Base-by-base conservation (phyloP, 1,284 basidiomycete genomes). In the Entoloma clypeatum region DNA sequence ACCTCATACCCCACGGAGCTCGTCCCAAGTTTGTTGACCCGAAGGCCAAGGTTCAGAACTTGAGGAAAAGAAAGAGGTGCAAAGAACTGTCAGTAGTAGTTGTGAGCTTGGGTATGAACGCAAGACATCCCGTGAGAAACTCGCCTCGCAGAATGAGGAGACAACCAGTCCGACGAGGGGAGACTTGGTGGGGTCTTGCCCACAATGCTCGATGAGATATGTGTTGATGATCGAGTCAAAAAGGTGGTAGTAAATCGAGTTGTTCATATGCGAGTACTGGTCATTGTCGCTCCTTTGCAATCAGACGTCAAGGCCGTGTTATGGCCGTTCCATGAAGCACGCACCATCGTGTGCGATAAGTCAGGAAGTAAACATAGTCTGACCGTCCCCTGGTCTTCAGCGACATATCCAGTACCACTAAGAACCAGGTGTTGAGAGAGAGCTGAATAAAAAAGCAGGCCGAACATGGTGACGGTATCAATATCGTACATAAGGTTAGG, bases 181-280 rank as follows among this genome's bases (percentile, higher is more conserved):
- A 0, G 79, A 75, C 7, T 60, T 53, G 3, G 65, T 60, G 0
- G 81, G 80, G 13, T 68, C 59, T 19, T 77, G 65, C 2, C 67
- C 71, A 47, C 81, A 85, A 24, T 68, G 61, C 41, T 74, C 61
- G 31, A 83, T 78, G 47, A 86, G 74, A 56, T 83, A 86, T 5
- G 81, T 72, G 57, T 88, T 88, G 58, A 87, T 67, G 52, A 86
- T 65, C 5, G 83, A 84, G 63, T 87, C 85, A 58, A 87, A 84
- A 39, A 86, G 70, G 54, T 84, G 81, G 57, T 86, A 85, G 60
- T 86, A 88, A n/a, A 86, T 63, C 0, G 81, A 71, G 60, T 88
- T 88, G 62, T 88, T 88, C 50, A 87, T 65, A 48, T 88, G 85
- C 5, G 75, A 71, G 55, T 88, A 88, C 53, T 86, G 84, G 64